Base-by-base conservation (phyloP, 441 rosid genomes). In the Populus tomentosa region DNA sequence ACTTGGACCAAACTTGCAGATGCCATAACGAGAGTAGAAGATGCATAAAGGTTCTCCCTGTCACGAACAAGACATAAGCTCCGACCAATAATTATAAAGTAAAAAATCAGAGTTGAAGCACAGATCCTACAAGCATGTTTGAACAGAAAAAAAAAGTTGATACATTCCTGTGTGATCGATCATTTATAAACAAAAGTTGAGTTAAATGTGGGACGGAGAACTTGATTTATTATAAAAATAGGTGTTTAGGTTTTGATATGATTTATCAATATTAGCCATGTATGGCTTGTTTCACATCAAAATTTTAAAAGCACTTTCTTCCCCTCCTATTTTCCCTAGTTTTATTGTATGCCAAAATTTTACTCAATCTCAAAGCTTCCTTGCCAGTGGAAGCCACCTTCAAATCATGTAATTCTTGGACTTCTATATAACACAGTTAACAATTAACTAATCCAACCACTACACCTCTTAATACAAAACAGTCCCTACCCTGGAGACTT, bases 1-100 rank as follows among this genome's bases (percentile, higher is more conserved):
- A 84, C 98, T 97, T 70, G 98, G 97, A 77, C 98, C 99, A 87
- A 97, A 97, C 85, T 97, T 97, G 97, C 99, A 97, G 74, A 93
- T 94, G 69, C 99, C 98, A 77, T 97, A 92, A 40, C 97, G 97
- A 69, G 92, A 90, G 81, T 94, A 97, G 86, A 97, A 97, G 84
- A 88, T 91, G 87, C 99, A 97, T 78, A 93, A 50, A 13, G 98
- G 95, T 77, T 94, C 98, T 80, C 97, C 99, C 99, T 97, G 90
- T 81, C 71, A 75, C 76, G 78, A 74, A 32, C 76, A 32, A 56
- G 61, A 53, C 7, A 82, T 32, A 5, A 86, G 80, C 64, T 38
- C 67, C 81, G 73, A 74, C 73, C 30, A 86, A 72, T 69, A 85
- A 79, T 63, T 32, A 68, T 32, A 3, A 68, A 32, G 7, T 35